Percentiles rank a stretch among this genome's conserved stretches.
Evolutionary conservation across 441 rosid genomes (phyloP).

Genomic region (Bocquillonia castaneifolia): DNA sequence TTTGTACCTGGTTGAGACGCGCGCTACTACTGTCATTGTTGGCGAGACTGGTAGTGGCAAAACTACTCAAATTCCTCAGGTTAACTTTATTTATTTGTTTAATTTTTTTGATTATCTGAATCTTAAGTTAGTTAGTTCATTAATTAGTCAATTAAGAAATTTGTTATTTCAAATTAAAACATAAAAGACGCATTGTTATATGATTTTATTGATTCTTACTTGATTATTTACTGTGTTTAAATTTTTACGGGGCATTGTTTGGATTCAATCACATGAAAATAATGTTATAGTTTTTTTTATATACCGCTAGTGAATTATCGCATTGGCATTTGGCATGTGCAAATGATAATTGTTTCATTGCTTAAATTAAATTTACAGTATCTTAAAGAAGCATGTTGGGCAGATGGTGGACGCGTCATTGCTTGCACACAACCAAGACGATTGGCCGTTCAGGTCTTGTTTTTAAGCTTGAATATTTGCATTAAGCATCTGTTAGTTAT

Average conservation of each 20-base stretch:
- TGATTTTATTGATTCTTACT: no score
- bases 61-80: constrained; percentile 98
- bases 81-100: constrained; percentile 16
- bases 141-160: no score
- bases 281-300: no score
- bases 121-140: no score
- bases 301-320: background rate
- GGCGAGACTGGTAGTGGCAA: constrained; percentile 99
- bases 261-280: no score
- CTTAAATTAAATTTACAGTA: constrained; percentile 43
- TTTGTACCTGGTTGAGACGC: constrained; percentile 80
- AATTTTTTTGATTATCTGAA: background rate
- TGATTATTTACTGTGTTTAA: no score
- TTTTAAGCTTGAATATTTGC: constrained; percentile 12
- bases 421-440: constrained; percentile 99
- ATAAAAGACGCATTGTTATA: no score
- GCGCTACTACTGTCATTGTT: constrained; percentile 79
- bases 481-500: background rate
- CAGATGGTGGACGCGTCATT: constrained; percentile 83
- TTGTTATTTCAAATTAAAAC: no score
- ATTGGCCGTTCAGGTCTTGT: constrained; percentile 82
- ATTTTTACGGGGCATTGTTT: no score
- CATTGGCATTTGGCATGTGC: background rate
- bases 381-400: constrained; percentile 99
- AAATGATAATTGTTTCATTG: constrained; percentile 7